These are phyloP conservation scores for Dendrothele bispora DNA, from an alignment of 768 basidiomycete genomes.

Conservation along the genomic window DNA sequence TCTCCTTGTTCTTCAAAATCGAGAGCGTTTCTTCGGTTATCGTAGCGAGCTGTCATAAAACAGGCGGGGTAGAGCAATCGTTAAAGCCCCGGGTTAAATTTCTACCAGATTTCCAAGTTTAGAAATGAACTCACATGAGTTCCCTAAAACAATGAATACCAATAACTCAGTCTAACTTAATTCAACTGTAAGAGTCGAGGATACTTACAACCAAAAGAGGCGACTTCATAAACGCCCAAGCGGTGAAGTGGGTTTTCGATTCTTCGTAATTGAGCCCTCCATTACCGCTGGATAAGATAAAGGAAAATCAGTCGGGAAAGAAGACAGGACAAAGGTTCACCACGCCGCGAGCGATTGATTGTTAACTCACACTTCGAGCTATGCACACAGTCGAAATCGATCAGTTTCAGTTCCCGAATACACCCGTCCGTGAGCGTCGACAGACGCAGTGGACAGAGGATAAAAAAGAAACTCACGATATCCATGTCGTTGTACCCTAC, in stretches of 20 bases:
- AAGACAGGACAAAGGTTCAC: background rate
- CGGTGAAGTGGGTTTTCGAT: conserved; percentile 67
- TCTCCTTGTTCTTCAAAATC: conserved; percentile 61
- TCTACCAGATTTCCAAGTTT: background rate
- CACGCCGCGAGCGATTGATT: too few species aligned
- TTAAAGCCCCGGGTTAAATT: too few species aligned
- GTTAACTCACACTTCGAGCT: conserved; percentile 59
- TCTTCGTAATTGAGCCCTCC: conserved; percentile 61
- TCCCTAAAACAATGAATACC: conserved; percentile 18
- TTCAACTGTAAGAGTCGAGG: background rate
- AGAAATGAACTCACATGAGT: conserved; percentile 26
- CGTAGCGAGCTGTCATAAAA: conserved; percentile 42
- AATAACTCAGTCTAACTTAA: conserved; percentile 1
- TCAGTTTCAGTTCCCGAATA: too few species aligned
- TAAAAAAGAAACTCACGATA: conserved; percentile 39
- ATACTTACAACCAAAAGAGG: conserved; percentile 55
- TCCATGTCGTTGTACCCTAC: conserved; percentile 68
- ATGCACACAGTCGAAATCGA: conserved; percentile 11
- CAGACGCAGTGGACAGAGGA: background rate
- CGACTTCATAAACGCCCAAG: conserved; percentile 70
- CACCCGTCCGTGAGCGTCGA: too few species aligned
- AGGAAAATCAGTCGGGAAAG: background rate
- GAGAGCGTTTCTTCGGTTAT: conserved; percentile 47
- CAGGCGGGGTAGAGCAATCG: too few species aligned
- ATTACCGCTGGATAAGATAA: conserved; percentile 48